A percentile compares a stretch with the other conserved stretches of the same genome.
Evolutionary conservation across 1,139 yeast genomes (phyloP).

Genomic region (Candida sanyaensis): DNA sequence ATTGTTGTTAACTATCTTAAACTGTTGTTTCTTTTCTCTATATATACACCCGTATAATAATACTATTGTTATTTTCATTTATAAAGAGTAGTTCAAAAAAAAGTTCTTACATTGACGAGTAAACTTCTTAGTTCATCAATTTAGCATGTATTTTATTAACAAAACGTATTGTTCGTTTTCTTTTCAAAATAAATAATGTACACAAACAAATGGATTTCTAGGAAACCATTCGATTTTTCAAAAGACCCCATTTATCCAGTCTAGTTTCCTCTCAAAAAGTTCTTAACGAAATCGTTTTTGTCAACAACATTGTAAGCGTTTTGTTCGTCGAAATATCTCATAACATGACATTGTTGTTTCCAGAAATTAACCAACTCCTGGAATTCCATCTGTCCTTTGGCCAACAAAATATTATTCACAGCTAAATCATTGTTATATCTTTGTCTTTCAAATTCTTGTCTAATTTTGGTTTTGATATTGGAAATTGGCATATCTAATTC

Average conservation of each 20-base stretch:
- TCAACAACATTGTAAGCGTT: constrained; percentile 50
- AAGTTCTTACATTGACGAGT: no score
- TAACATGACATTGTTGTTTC: constrained; percentile 87
- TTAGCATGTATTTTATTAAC: background rate
- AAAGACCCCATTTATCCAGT: background rate
- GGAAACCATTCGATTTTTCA: background rate
- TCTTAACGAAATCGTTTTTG: constrained; percentile 62
- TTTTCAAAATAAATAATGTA: background rate
- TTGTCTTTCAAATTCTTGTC: constrained; percentile 88
- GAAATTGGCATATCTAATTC: constrained; percentile 86
- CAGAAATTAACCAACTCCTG: constrained; percentile 88
- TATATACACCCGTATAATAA: background rate
- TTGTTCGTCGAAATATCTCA: constrained; percentile 77
- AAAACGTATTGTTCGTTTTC: background rate
- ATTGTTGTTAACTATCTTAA: constrained; percentile 5
- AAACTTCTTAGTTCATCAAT: background rate
- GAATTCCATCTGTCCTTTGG: constrained; percentile 90
- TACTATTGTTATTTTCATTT: constrained; percentile 6
- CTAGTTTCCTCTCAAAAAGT: constrained; percentile 65
- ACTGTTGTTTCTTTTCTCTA: constrained; percentile 5
- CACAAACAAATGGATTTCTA: no score
- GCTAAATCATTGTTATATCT: constrained; percentile 69
- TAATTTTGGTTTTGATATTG: constrained; percentile 74
- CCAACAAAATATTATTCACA: constrained; percentile 65
- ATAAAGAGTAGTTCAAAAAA: background rate